phyloP scores from a whole-genome alignment of 495 filamentous ascomycete species.

The Aspergillus sclerotiicarbonarius region DNA sequence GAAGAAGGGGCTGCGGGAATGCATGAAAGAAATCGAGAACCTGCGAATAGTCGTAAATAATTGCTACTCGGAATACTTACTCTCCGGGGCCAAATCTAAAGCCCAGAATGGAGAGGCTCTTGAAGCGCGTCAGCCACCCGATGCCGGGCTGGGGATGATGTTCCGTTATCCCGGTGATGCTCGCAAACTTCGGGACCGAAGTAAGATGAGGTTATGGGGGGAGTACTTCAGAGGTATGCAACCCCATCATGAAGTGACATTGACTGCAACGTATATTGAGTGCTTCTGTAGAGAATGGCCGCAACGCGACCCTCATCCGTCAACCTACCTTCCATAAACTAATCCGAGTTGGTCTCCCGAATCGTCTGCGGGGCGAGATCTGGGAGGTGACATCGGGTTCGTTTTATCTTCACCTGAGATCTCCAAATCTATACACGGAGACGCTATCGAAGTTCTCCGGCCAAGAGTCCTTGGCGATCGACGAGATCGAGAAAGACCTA shows the following conservation, averaged over 20 bases:
- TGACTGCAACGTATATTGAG: slow-evolving; percentile 9
- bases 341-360: slow-evolving; percentile 91
- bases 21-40: slow-evolving; percentile 80
- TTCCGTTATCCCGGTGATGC: slow-evolving; percentile 96
- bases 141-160: slow-evolving; percentile 87
- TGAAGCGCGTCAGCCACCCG: slow-evolving; percentile 67
- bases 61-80: slow-evolving; percentile 91
- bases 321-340: slow-evolving; percentile 98
- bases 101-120: slow-evolving; percentile 31
- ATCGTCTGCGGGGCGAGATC: slow-evolving; percentile 87
- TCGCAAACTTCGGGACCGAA: slow-evolving; percentile 89
- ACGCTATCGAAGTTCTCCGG: slow-evolving; percentile 81
- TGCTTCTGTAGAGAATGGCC: slow-evolving; percentile 71
- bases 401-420: slow-evolving; percentile 80
- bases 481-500: slow-evolving; percentile 97
- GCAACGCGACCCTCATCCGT: slow-evolving; percentile 85
- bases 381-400: slow-evolving; percentile 96
- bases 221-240: slow-evolving; percentile 78
- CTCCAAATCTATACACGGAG: slow-evolving; percentile 76
- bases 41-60: slow-evolving; percentile 72
- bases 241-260: neutral
- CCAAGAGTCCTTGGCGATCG: slow-evolving; percentile 85
- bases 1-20: slow-evolving; percentile 81
- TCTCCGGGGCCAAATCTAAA: slow-evolving; percentile 50
- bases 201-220: slow-evolving; percentile 96